These are phyloP conservation scores for Viridothelium virens DNA, from an alignment of 495 filamentous ascomycete genomes.

Conservation along the genomic window DNA sequence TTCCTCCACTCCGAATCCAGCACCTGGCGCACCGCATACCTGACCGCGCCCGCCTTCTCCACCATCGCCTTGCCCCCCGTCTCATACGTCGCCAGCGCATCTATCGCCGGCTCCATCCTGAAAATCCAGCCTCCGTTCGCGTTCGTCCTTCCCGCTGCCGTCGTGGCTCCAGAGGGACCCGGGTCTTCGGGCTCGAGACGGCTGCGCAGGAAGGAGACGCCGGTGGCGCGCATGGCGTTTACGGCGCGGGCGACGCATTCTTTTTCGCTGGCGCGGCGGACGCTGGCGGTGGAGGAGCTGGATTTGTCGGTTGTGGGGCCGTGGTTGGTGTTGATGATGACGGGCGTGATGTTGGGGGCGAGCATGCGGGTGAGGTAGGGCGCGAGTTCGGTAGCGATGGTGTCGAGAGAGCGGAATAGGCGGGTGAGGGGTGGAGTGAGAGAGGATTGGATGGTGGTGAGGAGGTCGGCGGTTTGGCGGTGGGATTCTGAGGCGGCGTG, in stretches of 20 bases:
- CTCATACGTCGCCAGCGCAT: slow-evolving; percentile 57
- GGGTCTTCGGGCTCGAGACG: slow-evolving; percentile 58
- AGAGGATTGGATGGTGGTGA: slow-evolving; percentile 48
- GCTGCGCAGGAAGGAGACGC: slow-evolving; percentile 73
- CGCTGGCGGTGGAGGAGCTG: slow-evolving; percentile 63
- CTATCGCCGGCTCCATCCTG: slow-evolving; percentile 88
- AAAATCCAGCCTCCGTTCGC: slow-evolving; percentile 60
- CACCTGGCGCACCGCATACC: slow-evolving; percentile 86
- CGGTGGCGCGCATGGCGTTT: slow-evolving; percentile 65
- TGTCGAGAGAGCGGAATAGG: slow-evolving; percentile 66
- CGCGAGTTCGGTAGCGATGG: slow-evolving; percentile 69
- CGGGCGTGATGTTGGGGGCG: slow-evolving; percentile 82
- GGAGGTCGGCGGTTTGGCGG: slow-evolving; percentile 56
- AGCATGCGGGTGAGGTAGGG: slow-evolving; percentile 77
- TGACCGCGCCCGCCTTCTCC: slow-evolving; percentile 47
- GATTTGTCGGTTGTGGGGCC: slow-evolving; percentile 52
- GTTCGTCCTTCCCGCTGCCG: slow-evolving; percentile 37
- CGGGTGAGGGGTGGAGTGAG: slow-evolving; percentile 55
- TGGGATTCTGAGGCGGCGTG: slow-evolving; percentile 67
- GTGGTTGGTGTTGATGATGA: slow-evolving; percentile 51
- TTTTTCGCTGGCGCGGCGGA: slow-evolving; percentile 78
- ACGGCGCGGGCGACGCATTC: slow-evolving; percentile 70
- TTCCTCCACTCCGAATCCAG: slow-evolving; percentile 81
- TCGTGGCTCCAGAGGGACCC: neutral
- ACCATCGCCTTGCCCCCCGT: slow-evolving; percentile 39